Base-by-base conservation (phyloP, 805 yeast genomes). In the Metschnikowia santaceciliae region DNA sequence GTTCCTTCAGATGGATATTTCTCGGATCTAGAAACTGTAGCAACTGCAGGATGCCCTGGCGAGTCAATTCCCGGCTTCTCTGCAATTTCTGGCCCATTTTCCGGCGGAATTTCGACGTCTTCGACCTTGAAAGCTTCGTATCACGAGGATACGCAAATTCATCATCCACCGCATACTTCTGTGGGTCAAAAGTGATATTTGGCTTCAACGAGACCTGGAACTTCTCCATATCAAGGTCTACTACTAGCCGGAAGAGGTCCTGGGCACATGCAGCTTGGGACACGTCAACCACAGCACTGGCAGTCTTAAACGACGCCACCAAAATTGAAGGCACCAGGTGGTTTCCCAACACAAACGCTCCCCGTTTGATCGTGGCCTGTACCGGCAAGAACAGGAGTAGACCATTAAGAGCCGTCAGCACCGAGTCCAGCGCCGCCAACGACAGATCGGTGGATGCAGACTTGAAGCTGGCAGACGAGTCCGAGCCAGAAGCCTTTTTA, bases 341-440 rank as follows among this genome's bases (percentile, higher is more conserved):
- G 65, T 91, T 92, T 7, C 99, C 99, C 19, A 90, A 61, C 1
- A 89, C 86, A 26, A 89, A 45, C 0, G 96, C 85, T 1, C 92
- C 90, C 50, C 80, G 84, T 42, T 73, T 78, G 11, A 88, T 71
- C 6, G 71, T 67, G 2, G 89, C 45, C 13, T 80, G 78, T 2
- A 92, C 57, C 0, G 99, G 99, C 10, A 89, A 68, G 11, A 76
- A 49, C 20, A 57, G 62, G 22, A 72, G 61, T 20, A 69, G 45
- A 26, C 62, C 56, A 7, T 23, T 30, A 26, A 54, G 20, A 6
- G 47, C 46, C 19, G 52, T 43, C 19, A 46, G 47, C 38, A 13
- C 19, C 14, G 32, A 32, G 19, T 32, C 26, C 41, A 36, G 50
- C 13, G 43, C 33, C 6, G 38, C 33, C 6, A 38, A 8, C 39